These are phyloP conservation scores for Colletotrichum chrysophilum DNA, from an alignment of 2,329 filamentous ascomycete species.

Conservation along the genomic window DNA sequence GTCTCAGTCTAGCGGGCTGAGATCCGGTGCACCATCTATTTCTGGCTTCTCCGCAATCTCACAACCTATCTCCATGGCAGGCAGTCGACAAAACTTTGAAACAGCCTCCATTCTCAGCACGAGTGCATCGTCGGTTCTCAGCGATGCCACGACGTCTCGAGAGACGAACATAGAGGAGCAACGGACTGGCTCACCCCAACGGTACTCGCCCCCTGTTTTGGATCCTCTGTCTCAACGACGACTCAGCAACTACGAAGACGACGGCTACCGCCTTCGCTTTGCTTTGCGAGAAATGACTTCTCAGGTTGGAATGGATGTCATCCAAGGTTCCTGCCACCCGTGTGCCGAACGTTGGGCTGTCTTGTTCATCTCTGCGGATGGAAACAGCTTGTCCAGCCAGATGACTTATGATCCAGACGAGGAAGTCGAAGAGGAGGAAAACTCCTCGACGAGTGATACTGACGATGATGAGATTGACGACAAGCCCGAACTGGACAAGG, in stretches of 20 bases:
- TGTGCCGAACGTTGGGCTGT: slow-evolving; percentile 86
- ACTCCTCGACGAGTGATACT: slow-evolving; percentile 63
- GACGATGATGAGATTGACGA: slow-evolving; percentile 68
- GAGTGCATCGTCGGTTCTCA: slow-evolving; percentile 74
- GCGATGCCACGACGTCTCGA: slow-evolving; percentile 70
- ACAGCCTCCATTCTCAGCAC: slow-evolving; percentile 75
- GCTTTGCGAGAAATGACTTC: slow-evolving; percentile 76
- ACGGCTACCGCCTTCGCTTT: slow-evolving; percentile 68
- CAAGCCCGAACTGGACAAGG: slow-evolving; percentile 72
- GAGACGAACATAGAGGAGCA: slow-evolving; percentile 67
- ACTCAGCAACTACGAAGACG: slow-evolving; percentile 63
- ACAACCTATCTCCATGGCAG: slow-evolving; percentile 69
- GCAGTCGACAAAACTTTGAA: slow-evolving; percentile 63
- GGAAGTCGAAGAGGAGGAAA: slow-evolving; percentile 67
- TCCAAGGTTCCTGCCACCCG: slow-evolving; percentile 75
- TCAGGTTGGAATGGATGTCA: slow-evolving; percentile 65
- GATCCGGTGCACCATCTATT: slow-evolving; percentile 70
- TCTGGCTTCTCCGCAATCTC: slow-evolving; percentile 73
- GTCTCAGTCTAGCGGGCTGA: slow-evolving; percentile 67
- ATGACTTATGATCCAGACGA: slow-evolving; percentile 76
- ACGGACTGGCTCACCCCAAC: slow-evolving; percentile 51
- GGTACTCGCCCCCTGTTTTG: slow-evolving; percentile 58
- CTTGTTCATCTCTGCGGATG: slow-evolving; percentile 77
- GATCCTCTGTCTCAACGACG: slow-evolving; percentile 49
- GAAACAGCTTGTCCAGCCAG: slow-evolving; percentile 70